Percentiles rank a stretch among this genome's conserved stretches.
These are phyloP conservation scores for Pichia manshurica DNA, from an alignment of 805 yeast species.

Conservation along the genomic window DNA sequence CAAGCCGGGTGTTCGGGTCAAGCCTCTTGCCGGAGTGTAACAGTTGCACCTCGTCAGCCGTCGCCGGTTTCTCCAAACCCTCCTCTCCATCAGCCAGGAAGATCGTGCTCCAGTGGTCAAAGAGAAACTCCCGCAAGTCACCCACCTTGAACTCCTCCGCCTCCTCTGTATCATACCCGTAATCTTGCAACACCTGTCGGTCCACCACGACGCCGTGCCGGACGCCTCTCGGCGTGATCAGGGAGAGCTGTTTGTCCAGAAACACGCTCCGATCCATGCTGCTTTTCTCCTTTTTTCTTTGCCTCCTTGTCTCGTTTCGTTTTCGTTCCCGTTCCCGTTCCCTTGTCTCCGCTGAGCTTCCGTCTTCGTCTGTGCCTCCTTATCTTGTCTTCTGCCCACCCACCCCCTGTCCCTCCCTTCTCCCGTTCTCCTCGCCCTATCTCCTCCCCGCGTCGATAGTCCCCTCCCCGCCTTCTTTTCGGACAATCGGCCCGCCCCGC, in stretches of 20 bases:
- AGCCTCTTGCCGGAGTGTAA: slow-evolving; percentile 28
- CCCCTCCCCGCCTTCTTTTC: too few species aligned
- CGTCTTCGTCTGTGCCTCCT: too few species aligned
- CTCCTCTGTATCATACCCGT: slow-evolving; percentile 1
- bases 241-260: background rate
- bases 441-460: too few species aligned
- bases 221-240: background rate
- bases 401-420: too few species aligned
- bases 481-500: background rate
- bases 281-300: too few species aligned
- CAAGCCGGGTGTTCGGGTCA: slow-evolving; percentile 22
- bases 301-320: too few species aligned
- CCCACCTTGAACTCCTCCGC: slow-evolving; percentile 21
- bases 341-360: too few species aligned
- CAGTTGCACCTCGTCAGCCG: slow-evolving; percentile 26
- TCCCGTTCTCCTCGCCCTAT: too few species aligned
- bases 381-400: too few species aligned
- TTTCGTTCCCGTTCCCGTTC: too few species aligned
- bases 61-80: slow-evolving; percentile 15
- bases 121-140: slow-evolving; percentile 25
- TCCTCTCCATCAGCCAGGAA: slow-evolving; percentile 5
- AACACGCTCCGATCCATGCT: background rate
- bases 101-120: slow-evolving; percentile 22
- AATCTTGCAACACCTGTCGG: background rate
- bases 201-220: background rate